A percentile compares a stretch with the other conserved stretches of the same genome.
phyloP scores from a whole-genome alignment of 208 protist genomes.

The Trypanosoma grayi region DNA sequence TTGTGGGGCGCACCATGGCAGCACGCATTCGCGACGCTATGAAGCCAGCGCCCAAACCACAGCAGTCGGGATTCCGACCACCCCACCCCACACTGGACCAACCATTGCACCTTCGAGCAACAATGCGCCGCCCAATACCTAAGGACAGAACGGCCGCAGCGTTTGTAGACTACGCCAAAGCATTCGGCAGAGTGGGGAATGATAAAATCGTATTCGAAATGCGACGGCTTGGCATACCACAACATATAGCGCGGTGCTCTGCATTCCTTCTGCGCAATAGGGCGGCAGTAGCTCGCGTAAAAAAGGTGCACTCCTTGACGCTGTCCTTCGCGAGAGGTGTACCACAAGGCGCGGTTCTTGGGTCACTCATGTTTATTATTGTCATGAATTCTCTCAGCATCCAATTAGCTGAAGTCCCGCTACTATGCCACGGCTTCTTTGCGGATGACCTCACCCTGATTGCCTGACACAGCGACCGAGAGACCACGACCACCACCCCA shows the following conservation, averaged over 20 bases:
- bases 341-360: conserved; percentile 26
- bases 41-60: background rate
- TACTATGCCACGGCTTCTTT: conserved; percentile 21
- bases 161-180: conserved; percentile 9
- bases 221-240: background rate
- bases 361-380: conserved; percentile 26
- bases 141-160: background rate
- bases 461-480: background rate
- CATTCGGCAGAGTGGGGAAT: conserved; percentile 9
- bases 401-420: background rate
- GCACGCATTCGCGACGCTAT: conserved; percentile 9
- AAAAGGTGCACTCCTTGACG: background rate
- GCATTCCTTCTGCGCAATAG: background rate
- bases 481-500: conserved; percentile 2
- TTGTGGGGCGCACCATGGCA: conserved; percentile 22
- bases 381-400: conserved; percentile 20
- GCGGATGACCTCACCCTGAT: conserved; percentile 24
- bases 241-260: background rate
- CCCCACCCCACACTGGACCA: conserved; percentile 19
- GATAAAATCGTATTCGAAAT: conserved; percentile 1
- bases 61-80: conserved; percentile 25
- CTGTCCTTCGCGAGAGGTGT: conserved; percentile 10
- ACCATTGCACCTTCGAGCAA: conserved; percentile 3
- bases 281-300: background rate
- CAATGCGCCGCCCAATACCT: background rate